Evolutionary conservation across 2,329 filamentous ascomycete genomes (phyloP).

Genomic region (Colletotrichum zoysiae): DNA sequence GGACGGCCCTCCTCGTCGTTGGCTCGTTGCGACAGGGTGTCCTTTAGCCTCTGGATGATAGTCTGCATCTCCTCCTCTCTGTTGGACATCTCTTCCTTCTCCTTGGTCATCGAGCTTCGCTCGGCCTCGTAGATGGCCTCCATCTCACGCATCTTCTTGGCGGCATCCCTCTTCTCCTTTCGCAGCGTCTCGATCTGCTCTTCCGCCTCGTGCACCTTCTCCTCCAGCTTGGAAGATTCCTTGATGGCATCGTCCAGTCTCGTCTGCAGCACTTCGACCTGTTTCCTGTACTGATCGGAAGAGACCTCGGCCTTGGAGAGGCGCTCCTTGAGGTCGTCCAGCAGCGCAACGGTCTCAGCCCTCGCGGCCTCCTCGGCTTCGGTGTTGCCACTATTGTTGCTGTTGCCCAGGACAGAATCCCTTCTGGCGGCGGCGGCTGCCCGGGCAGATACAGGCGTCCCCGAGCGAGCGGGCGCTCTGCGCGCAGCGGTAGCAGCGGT

Average conservation of each 20-base stretch:
- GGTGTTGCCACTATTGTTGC: constrained; percentile 55
- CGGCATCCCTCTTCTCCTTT: constrained; percentile 87
- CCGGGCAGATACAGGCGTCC: constrained; percentile 79
- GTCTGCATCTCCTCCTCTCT: constrained; percentile 91
- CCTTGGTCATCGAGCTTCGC: constrained; percentile 85
- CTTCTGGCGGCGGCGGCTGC: constrained; percentile 72
- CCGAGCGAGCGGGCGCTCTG: constrained; percentile 74
- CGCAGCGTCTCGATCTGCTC: constrained; percentile 84
- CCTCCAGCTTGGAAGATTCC: constrained; percentile 89
- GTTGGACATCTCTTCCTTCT: constrained; percentile 88
- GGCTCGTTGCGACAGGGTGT: constrained; percentile 81
- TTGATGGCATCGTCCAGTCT: constrained; percentile 86
- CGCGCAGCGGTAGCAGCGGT: constrained; percentile 62
- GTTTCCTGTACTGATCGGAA: constrained; percentile 85
- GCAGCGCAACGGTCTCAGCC: constrained; percentile 81
- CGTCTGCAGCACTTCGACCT: constrained; percentile 85
- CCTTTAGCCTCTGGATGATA: constrained; percentile 92
- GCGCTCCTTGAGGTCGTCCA: constrained; percentile 88
- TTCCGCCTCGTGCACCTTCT: constrained; percentile 87
- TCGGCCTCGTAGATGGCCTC: constrained; percentile 94
- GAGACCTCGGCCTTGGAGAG: constrained; percentile 83
- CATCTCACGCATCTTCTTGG: constrained; percentile 88
- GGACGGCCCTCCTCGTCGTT: constrained; percentile 69
- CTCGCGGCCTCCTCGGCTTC: constrained; percentile 78
- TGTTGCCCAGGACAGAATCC: constrained; percentile 58